A percentile compares a stretch with the other conserved stretches of the same genome.
phyloP scores from a whole-genome alignment of 2,329 filamentous ascomycete genomes.

The Dactylonectria estremocensis region DNA sequence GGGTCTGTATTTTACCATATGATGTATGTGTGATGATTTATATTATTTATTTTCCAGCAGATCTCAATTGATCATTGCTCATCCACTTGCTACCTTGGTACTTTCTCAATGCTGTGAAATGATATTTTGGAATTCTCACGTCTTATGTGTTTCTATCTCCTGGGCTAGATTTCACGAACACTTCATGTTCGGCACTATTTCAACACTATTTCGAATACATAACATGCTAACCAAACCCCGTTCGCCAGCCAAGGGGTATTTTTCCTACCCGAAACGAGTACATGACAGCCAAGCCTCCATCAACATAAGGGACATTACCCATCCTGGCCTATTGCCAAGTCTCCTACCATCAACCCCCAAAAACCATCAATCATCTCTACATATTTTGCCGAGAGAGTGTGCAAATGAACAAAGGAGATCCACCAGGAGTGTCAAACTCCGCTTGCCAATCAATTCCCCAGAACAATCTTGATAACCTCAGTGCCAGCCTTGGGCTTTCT shows the following conservation, averaged over 20 bases:
- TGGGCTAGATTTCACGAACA: conserved; percentile 27
- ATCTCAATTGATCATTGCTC: not conserved
- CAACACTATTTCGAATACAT: conserved; percentile 41
- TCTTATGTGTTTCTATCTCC: conserved; percentile 26
- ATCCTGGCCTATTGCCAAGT: conserved; percentile 38
- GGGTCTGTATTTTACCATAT: no score
- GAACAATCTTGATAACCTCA: conserved; percentile 58
- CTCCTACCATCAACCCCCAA: conserved; percentile 18
- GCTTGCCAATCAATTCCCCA: conserved; percentile 42
- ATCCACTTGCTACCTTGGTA: not conserved
- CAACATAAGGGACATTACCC: conserved; percentile 35
- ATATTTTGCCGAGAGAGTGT: conserved; percentile 28
- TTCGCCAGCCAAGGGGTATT: conserved; percentile 40
- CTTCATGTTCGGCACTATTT: conserved; percentile 38
- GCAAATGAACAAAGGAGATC: conserved; percentile 44
- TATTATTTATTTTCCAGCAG: no score
- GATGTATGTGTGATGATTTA: no score
- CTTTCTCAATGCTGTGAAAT: no score
- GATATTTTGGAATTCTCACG: not conserved
- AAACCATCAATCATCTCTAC: conserved; percentile 33
- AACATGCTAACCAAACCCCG: conserved; percentile 43
- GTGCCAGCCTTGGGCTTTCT: conserved; percentile 68
- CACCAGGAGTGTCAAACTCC: conserved; percentile 30
- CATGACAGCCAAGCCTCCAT: conserved; percentile 31
- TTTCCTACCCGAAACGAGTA: conserved; percentile 18